Percentiles rank a stretch among this genome's conserved stretches.
These are phyloP conservation scores for Fraxinus albicans DNA, from an alignment of 305 asterid species.

Conservation along the genomic window DNA sequence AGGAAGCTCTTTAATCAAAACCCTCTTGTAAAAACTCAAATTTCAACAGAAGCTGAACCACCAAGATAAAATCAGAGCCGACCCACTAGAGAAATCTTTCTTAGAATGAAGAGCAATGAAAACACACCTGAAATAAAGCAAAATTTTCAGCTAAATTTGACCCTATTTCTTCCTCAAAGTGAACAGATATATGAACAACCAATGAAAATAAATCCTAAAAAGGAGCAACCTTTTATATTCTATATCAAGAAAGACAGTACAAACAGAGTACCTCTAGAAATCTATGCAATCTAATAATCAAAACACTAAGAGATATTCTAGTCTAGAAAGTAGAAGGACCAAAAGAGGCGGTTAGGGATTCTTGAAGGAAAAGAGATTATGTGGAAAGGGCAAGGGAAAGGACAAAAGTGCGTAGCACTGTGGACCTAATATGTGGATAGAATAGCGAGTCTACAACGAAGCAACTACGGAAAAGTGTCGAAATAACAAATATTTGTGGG, in stretches of 20 bases:
- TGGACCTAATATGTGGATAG: slow-evolving; percentile 45
- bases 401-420: slow-evolving; percentile 40
- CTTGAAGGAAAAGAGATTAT: not conserved
- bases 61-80: slow-evolving; percentile 2
- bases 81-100: not conserved
- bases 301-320: slow-evolving; percentile 12
- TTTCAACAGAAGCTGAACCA: not conserved
- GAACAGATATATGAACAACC: not conserved
- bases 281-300: not conserved
- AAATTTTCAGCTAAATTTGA: slow-evolving; percentile 11
- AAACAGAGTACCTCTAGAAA: slow-evolving; percentile 31
- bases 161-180: slow-evolving; percentile 8
- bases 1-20: slow-evolving; percentile 17
- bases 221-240: not conserved
- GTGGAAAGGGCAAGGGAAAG: slow-evolving; percentile 16
- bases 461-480: slow-evolving; percentile 6
- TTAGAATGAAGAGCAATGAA: not conserved
- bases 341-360: not conserved
- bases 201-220: not conserved
- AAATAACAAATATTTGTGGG: not conserved
- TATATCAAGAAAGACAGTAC: not conserved
- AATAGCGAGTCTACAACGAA: slow-evolving; percentile 22
- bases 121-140: slow-evolving; percentile 10
- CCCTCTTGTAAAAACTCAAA: not conserved
- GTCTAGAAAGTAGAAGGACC: not conserved